A percentile compares a stretch with the other conserved stretches of the same genome.
These are phyloP conservation scores for Populus deltoides DNA, from an alignment of 345 rosid species.

Conservation along the genomic window DNA sequence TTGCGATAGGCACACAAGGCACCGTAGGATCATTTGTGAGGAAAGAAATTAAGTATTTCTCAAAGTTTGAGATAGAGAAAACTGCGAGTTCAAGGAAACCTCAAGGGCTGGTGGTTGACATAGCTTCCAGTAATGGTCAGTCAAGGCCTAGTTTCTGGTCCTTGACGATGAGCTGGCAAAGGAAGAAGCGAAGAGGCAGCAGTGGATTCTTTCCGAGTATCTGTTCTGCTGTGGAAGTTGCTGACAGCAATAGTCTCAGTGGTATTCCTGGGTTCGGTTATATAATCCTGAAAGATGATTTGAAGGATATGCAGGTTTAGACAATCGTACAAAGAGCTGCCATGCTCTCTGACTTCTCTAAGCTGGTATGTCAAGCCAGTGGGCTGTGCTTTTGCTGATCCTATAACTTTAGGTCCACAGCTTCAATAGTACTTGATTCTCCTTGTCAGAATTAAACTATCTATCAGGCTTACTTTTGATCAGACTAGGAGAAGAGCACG, in stretches of 20 bases:
- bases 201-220: constrained; percentile 43
- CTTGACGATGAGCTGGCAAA: constrained; percentile 39
- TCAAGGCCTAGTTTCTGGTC: constrained; percentile 56
- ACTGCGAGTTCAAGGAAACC: constrained; percentile 27
- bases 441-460: not conserved
- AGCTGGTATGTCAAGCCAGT: not conserved
- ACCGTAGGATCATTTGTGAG: constrained; percentile 74
- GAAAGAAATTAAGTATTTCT: constrained; percentile 73
- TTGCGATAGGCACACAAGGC: constrained; percentile 76
- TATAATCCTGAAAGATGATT: constrained; percentile 57
- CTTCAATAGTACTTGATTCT: not conserved
- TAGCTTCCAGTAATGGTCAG: constrained; percentile 26
- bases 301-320: constrained; percentile 25
- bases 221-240: constrained; percentile 53
- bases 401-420: not conserved
- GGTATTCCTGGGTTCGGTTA: constrained; percentile 49
- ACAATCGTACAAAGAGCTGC: not conserved
- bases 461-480: not conserved
- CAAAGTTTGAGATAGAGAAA: constrained; percentile 32
- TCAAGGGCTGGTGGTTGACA: constrained; percentile 21
- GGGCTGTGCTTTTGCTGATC: not conserved
- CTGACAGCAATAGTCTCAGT: constrained; percentile 29
- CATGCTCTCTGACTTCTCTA: not conserved
- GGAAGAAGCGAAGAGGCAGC: constrained; percentile 51
- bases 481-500: not conserved